Percentiles rank a stretch among this genome's conserved stretches.
phyloP scores from a whole-genome alignment of 495 filamentous ascomycete species.

The Xanthoparmelia taractica region DNA sequence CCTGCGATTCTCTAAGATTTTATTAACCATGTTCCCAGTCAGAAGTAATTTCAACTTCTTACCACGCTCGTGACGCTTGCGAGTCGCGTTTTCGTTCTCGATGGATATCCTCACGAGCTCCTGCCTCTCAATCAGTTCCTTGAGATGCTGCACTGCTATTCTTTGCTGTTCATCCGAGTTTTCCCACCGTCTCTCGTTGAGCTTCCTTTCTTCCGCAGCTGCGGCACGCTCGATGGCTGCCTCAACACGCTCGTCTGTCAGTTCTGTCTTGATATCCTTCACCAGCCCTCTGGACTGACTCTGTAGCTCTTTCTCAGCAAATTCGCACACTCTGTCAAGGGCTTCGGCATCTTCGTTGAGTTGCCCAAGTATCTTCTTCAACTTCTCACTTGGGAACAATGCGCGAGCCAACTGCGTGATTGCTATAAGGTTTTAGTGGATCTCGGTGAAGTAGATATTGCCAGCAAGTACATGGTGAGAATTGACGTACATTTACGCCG shows the following conservation, averaged over 20 bases:
- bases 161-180: neutral
- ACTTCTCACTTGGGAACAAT: neutral
- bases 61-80: neutral
- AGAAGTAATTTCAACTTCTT: neutral
- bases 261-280: neutral
- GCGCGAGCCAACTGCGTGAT: neutral
- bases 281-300: neutral
- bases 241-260: neutral
- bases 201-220: neutral
- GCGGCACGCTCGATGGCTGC: neutral
- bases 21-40: too few species aligned
- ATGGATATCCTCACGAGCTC: neutral
- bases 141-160: neutral
- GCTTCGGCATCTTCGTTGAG: neutral
- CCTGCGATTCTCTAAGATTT: neutral
- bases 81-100: neutral
- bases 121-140: neutral
- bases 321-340: neutral
- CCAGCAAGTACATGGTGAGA: too few species aligned
- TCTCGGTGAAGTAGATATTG: too few species aligned
- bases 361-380: neutral
- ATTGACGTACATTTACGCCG: neutral
- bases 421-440: neutral
- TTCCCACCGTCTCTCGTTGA: neutral
- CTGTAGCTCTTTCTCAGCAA: neutral